These are phyloP conservation scores for Colletotrichum euphorbiae DNA, from an alignment of 2,329 filamentous ascomycete species.

Conservation along the genomic window DNA sequence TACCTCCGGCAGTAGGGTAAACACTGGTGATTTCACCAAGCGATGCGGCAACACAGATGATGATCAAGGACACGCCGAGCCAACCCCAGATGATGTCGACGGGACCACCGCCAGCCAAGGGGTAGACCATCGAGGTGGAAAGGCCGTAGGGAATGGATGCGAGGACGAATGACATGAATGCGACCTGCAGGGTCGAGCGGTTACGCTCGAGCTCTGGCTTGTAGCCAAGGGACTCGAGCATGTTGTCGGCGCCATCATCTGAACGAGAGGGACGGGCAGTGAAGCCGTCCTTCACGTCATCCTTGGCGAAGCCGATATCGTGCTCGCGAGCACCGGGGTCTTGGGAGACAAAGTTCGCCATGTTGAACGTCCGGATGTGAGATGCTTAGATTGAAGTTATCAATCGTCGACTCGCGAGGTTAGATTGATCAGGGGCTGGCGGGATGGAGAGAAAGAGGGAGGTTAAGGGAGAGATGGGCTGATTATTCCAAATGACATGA, in stretches of 20 bases:
- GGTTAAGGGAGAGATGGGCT: conserved; percentile 23
- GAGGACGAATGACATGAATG: conserved; percentile 82
- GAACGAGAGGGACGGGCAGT: conserved; percentile 41
- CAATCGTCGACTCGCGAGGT: conserved; percentile 8
- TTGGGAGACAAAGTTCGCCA: conserved; percentile 39
- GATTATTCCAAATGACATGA: conserved; percentile 29
- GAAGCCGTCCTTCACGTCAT: conserved; percentile 33
- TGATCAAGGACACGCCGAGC: conserved; percentile 75
- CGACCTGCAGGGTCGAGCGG: conserved; percentile 75
- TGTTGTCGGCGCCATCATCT: conserved; percentile 63
- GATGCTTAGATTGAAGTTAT: background rate
- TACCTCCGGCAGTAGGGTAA: conserved; percentile 79
- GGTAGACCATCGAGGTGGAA: conserved; percentile 76
- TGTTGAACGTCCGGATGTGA: conserved; percentile 4
- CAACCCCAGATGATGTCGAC: conserved; percentile 80
- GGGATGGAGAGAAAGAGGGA: background rate
- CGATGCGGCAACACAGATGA: conserved; percentile 76
- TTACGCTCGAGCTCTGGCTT: conserved; percentile 73
- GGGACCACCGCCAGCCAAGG: conserved; percentile 73
- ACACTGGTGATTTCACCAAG: conserved; percentile 81
- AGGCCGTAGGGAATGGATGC: conserved; percentile 81
- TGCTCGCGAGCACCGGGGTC: conserved; percentile 40
- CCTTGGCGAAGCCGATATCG: conserved; percentile 34
- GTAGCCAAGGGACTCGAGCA: conserved; percentile 74
- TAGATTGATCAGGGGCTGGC: background rate